Percentiles rank a stretch among this genome's conserved stretches.
Conservation (phyloP, 768 basidiomycete genomes). For the Kwoniella pini region DNA sequence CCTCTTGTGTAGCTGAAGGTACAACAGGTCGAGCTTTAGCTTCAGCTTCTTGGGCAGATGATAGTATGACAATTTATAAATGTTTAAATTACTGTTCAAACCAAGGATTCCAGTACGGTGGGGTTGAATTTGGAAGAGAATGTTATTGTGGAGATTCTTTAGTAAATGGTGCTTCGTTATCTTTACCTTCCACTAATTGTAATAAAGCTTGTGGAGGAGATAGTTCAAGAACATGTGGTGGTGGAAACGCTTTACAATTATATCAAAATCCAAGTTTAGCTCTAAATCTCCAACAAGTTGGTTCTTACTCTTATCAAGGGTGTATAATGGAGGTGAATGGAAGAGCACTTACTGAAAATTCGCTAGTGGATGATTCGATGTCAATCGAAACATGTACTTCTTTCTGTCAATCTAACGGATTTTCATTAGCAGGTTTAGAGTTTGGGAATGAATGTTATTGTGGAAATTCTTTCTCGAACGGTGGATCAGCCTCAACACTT, state of each 20-base stretch:
- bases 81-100: slow-evolving; percentile 34
- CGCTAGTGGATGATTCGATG: slow-evolving; percentile 22
- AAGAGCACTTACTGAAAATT: slow-evolving; percentile 34
- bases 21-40: slow-evolving; percentile 38
- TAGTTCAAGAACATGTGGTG: slow-evolving; percentile 15
- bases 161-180: slow-evolving; percentile 27
- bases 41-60: slow-evolving; percentile 21
- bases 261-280: slow-evolving; percentile 26
- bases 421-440: slow-evolving; percentile 32
- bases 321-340: slow-evolving; percentile 34
- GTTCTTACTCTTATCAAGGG: slow-evolving; percentile 20
- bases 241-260: slow-evolving; percentile 21
- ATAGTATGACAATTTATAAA: slow-evolving; percentile 30
- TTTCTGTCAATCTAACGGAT: slow-evolving; percentile 31
- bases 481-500: slow-evolving; percentile 19
- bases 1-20: slow-evolving; percentile 27
- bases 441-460: slow-evolving; percentile 43
- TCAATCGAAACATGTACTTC: slow-evolving; percentile 28
- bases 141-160: slow-evolving; percentile 16
- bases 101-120: slow-evolving; percentile 30
- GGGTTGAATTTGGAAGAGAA: slow-evolving; percentile 24
- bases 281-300: slow-evolving; percentile 13
- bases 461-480: slow-evolving; percentile 32
- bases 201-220: slow-evolving; percentile 27
- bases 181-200: slow-evolving; percentile 8